These are phyloP conservation scores for Capsicum chinense DNA, from an alignment of 257 asterid species.

Conservation along the genomic window DNA sequence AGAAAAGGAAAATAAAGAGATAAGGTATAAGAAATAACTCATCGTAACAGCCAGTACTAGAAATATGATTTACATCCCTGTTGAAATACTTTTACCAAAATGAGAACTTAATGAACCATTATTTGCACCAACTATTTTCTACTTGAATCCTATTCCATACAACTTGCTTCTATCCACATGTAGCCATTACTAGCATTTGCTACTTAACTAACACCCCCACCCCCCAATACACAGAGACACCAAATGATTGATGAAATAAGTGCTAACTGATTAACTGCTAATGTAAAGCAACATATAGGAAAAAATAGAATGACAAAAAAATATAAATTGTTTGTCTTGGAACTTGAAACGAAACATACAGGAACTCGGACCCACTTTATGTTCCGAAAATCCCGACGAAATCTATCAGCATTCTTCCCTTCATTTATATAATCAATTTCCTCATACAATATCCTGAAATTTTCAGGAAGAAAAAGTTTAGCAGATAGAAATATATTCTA, in stretches of 20 bases:
- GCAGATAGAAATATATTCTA: neutral
- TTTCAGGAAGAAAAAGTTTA: constrained; percentile 27
- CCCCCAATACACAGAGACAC: neutral
- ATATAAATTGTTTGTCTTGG: neutral
- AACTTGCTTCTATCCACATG: neutral
- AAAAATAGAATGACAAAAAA: neutral
- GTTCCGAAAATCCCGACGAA: constrained; percentile 94
- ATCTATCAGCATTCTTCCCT: constrained; percentile 97
- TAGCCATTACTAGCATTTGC: neutral
- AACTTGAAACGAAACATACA: constrained; percentile 62
- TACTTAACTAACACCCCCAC: neutral
- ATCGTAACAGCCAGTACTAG: neutral
- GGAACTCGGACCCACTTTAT: constrained; percentile 99
- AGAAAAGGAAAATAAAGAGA: constrained; percentile 32
- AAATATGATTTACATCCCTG: neutral
- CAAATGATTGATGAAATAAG: neutral
- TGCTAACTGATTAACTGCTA: neutral
- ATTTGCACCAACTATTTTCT: neutral
- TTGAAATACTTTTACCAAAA: neutral
- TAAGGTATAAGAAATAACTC: constrained; percentile 3
- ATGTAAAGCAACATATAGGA: constrained; percentile 19
- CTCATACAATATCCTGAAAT: constrained; percentile 86
- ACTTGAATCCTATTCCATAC: neutral
- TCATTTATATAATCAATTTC: constrained; percentile 95
- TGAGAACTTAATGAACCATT: neutral